Base-by-base conservation (phyloP, 352 stramenopile genomes). In the Globisporangium uncinulatum region DNA sequence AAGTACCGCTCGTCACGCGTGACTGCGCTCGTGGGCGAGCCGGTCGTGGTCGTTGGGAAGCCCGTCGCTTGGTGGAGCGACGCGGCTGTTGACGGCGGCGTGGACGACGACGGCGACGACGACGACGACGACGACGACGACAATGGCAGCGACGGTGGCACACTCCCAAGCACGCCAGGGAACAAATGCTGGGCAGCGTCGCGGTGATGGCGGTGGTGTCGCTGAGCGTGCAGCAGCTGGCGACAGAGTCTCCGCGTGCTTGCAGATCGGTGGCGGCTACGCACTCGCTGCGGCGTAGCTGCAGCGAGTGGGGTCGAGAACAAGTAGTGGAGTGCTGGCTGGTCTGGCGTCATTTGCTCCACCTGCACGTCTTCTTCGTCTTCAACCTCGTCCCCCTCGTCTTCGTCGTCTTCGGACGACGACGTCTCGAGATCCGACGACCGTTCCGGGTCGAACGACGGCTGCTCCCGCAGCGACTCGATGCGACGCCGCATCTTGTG, bases 401-500 rank as follows among this genome's bases (percentile, higher is more conserved):
- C n/a, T n/a, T n/a, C n/a, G n/a, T n/a, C n/a, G n/a, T n/a, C n/a
- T n/a, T n/a, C n/a, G n/a, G 55, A 45, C 19, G 56, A 48, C 8
- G 56, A 52, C 29, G 13, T 39, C 15, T 52, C 29, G 20, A 15
- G 57, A 24, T 31, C 19, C 9, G 50, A 19, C 6, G 24, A 51
- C 10, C 11, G 7, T 14, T 29, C 32, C 19, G 83, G 70, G 17
- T 58, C 53, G 20, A 76, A 67, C 3, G 74, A 72, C 31, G 79
- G 73, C 54, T 87, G 79, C 34, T 71, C 61, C 29, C 74, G 74
- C 6, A 89, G 58, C 13, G 79, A 87, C 44, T 86, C 72, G 59
- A 89, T 86, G 10, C 79, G 74, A 1, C 77, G 67, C 51, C 87
- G 76, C 36, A 89, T 56, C 61, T 83, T 86, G 39, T 86, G 72